phyloP scores from a whole-genome alignment of 306 rosid genomes.

The Carpinus viminea region DNA sequence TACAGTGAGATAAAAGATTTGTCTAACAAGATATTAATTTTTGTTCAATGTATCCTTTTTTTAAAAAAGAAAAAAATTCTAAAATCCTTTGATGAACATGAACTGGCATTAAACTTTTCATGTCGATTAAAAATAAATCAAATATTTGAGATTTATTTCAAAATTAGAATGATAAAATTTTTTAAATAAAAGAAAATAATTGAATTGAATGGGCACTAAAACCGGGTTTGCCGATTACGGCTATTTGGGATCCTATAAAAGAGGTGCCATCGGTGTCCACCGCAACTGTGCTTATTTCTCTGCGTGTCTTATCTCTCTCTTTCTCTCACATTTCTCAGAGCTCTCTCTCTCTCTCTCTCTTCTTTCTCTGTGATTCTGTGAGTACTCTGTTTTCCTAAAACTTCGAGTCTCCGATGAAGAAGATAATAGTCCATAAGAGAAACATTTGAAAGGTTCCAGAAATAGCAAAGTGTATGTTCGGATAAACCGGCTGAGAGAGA shows the following conservation, averaged over 20 bases:
- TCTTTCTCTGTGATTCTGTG: background rate
- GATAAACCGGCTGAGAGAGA: background rate
- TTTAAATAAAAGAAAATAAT: no score
- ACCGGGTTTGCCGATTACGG: slow-evolving; percentile 40
- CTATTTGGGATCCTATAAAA: slow-evolving; percentile 64
- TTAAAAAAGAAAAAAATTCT: no score
- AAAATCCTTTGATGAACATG: no score
- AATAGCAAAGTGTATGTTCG: background rate
- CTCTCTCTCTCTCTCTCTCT: background rate
- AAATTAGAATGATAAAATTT: no score
- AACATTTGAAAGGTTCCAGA: background rate
- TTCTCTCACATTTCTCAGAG: background rate
- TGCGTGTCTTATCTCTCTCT: slow-evolving; percentile 14
- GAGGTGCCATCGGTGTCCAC: slow-evolving; percentile 30
- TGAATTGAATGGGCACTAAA: slow-evolving; percentile 7
- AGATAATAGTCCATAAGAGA: background rate
- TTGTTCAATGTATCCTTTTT: no score
- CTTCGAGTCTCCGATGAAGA: background rate
- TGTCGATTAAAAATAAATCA: no score
- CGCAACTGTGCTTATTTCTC: slow-evolving; percentile 17
- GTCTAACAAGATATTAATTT: no score
- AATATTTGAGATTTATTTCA: no score
- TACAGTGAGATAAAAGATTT: no score
- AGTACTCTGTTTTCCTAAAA: background rate
- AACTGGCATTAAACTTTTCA: no score